Base-by-base conservation (phyloP, 2,329 filamentous ascomycete genomes). In the Pseudogymnoascus sp. region DNA sequence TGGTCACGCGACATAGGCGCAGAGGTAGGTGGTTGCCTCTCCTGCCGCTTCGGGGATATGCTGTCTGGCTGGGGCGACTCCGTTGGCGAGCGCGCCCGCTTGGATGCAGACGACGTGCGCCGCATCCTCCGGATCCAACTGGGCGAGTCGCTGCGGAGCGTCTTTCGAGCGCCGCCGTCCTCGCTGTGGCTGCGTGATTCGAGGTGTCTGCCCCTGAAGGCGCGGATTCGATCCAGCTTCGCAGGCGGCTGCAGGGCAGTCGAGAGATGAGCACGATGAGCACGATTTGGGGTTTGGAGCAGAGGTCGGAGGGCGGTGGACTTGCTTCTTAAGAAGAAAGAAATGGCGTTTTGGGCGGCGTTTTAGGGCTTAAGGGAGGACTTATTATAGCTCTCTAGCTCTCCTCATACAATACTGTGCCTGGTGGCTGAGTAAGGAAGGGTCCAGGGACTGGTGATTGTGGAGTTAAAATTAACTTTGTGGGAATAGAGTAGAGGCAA, bases 211-310 rank as follows among this genome's bases (percentile, higher is more conserved):
- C 70, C 67, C 39, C 68, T 66, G 62, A 71, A 71, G 60, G 67
- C 71, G 41, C 69, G 69, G 65, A 72, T 39, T 64, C 70, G 66
- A 58, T 72, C 69, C 67, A 72, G 68, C 15, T 66, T 69, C 63
- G 62, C 55, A 62, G 58, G 59, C 35, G 58, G 59, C 35, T 35
- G 35, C 31, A 27, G 35, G 12, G 55, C 31, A 38, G 35, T 59
- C 35, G 55, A 59, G 10, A 35, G 21, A 21, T 36, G 31, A 21
- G 15, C 35, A 4, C 15, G 2, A 15, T 39, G 36, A 15, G 15
- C 3, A 15, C 10, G 13, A 13, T 25, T 39, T 12, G 36, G 29
- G 15, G 29, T 59, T 59, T 25, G n/a, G 55, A 6, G 35, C 3
- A 25, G n/a, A 36, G 15, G 55, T n/a, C 17, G 31, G 12, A 36